Evolutionary conservation across 257 asterid species (phyloP).

Genomic region (Ligustrum vulgare): DNA sequence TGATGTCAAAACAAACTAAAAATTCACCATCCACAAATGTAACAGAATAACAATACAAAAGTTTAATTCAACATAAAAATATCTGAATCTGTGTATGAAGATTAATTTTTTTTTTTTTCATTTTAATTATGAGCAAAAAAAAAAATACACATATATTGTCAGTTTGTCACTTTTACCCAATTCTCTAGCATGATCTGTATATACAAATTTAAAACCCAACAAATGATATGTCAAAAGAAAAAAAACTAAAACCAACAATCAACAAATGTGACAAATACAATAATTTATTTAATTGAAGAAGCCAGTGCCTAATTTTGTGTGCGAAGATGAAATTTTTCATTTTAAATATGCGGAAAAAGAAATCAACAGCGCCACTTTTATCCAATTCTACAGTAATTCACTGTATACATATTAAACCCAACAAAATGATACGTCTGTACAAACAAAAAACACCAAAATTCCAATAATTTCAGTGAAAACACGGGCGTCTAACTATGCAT

Average conservation of each 20-base stretch:
- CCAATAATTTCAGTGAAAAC: not conserved
- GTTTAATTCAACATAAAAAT: too few species aligned
- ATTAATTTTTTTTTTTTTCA: too few species aligned
- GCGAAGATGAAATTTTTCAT: not conserved
- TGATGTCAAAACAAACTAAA: constrained; percentile 11
- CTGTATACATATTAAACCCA: constrained; percentile 34
- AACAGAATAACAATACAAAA: not conserved
- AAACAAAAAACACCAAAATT: not conserved
- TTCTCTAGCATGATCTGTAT: constrained; percentile 83
- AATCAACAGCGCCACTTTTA: not conserved
- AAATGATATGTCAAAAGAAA: not conserved
- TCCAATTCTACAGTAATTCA: constrained; percentile 53
- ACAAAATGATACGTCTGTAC: not conserved
- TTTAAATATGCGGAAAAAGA: constrained; percentile 25
- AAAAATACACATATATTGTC: constrained; percentile 39
- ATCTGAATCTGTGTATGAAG: not conserved
- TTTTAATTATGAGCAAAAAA: constrained; percentile 19
- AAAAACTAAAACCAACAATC: not conserved
- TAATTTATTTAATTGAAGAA: not conserved
- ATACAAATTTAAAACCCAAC: constrained; percentile 4
- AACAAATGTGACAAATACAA: not conserved
- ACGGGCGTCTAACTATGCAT: not conserved
- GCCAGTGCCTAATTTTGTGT: not conserved
- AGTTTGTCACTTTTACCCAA: constrained; percentile 63
- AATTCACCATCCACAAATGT: not conserved